Base-by-base conservation (phyloP, 2,329 filamentous ascomycete genomes). In the Cordyceps tenuipes region DNA sequence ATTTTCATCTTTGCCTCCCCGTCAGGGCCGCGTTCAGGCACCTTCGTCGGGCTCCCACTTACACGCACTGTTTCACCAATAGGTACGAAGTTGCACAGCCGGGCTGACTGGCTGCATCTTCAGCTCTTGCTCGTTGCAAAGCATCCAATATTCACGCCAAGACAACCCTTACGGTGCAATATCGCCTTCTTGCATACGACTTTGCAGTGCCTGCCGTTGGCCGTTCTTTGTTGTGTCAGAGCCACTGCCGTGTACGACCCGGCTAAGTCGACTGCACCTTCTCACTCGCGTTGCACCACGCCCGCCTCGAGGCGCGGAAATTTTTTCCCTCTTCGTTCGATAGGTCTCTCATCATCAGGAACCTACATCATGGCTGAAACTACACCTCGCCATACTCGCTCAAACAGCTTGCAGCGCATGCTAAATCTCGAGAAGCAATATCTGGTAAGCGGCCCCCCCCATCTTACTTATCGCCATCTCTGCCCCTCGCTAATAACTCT, bases 341-440 rank as follows among this genome's bases (percentile, higher is more conserved):
- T 15, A 9, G 26, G 29, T 9, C 5, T 1, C 48, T 52, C 49
- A 44, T 52, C 48, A 41, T 60, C 50, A 41, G 17, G 31, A 23
- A 49, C n/a, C 31, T 49, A 9, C 57, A 54, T 41, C 50, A 62
- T 62, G 61, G 50, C 57, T 5, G 51, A 60, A 5, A 51, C 29
- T 23, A 8, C 31, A 26, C 31, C 60, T 36, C 34, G 61, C 13
- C 63, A 64, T 9, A 63, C 60, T 56, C 73, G 73, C 65, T 74
- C 75, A 63, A 77, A 77, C 67, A 82, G 77, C 69, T 77, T 85
- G 64, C 76, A 83, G 68, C 77, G 75, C 62, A 84, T 85, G 82
- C 74, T 85, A 53, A 81, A 84, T 65, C 71, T 85, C 56, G 83
- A 85, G 67, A 82, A 79, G 67, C 76, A 75, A 68, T 77, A 75